Base-by-base conservation (phyloP, 2,329 filamentous ascomycete species). In the Curvularia eragrostidis region DNA sequence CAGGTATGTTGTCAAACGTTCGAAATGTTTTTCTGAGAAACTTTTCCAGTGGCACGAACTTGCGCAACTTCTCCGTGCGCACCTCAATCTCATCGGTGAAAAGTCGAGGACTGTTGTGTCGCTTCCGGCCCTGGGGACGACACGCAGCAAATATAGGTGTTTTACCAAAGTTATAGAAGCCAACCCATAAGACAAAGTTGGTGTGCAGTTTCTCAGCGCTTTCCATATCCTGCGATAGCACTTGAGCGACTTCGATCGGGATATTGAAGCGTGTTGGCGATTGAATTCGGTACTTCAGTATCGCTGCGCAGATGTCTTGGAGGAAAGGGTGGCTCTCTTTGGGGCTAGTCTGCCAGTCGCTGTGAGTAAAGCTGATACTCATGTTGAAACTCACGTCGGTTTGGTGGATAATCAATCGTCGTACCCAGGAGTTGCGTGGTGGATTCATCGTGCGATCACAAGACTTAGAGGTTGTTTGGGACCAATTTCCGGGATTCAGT, bases 11-110 rank as follows among this genome's bases (percentile, higher is more conserved):
- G 1, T 52, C n/a, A 0, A 49, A 10, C 7, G 26, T 21, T 0
- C 60, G 62, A n/a, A 67, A 71, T 0, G 13, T 7, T 1, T 36
- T 34, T 1, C 6, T 5, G 8, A 71, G 39, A 21, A 65, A 65
- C 0, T 44, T 5, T 3, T 56, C 1, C 1, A 70, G 41, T 13
- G 60, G 38, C 1, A 63, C 28, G 2, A 44, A 54, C 1, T 21
- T 30, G 3, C 8, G 13, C n/a, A 6, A 12, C 3, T 39, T 28
- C 1, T 41, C 12, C 0, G 30, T 9, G 8, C 8, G 34, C 1
- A 54, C 26, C 30, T 44, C 30, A 2, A 61, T 32, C 4, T 43
- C 42, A 3, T 12, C 23, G 2, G 44, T 47, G 1, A 21, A 9
- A 6, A 50, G 7, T 7, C 28, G 18, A 6, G 13, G 4, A 9